A percentile compares a stretch with the other conserved stretches of the same genome.
These are phyloP conservation scores for Kockiozyma suomiensis DNA, from an alignment of 805 yeast genomes.

Conservation along the genomic window DNA sequence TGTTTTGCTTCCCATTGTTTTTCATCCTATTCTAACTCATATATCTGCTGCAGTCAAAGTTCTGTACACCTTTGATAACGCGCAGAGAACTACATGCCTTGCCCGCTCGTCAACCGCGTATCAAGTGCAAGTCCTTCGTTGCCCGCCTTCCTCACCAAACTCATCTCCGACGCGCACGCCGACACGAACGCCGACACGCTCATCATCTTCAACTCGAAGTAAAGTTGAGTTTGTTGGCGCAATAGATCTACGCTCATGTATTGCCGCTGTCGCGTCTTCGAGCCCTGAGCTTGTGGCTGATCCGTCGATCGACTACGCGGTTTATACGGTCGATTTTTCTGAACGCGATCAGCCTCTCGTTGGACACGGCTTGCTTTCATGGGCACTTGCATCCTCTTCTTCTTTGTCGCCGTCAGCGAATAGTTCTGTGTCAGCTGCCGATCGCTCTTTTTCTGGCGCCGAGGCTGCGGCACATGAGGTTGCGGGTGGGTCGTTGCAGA, in stretches of 20 bases:
- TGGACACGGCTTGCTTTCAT: constrained; percentile 47
- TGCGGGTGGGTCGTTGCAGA: constrained; percentile 7
- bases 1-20: neutral
- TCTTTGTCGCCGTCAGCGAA: neutral
- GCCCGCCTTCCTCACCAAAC: constrained; percentile 24
- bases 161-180: constrained; percentile 12
- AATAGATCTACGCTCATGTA: constrained; percentile 41
- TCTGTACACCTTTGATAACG: constrained; percentile 44
- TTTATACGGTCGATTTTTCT: constrained; percentile 46
- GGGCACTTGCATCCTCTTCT: constrained; percentile 26
- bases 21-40: neutral
- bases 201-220: neutral
- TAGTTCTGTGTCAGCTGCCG: neutral
- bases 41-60: constrained; percentile 39
- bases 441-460: neutral
- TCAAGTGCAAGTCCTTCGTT: constrained; percentile 35
- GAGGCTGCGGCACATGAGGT: constrained; percentile 10
- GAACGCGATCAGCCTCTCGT: constrained; percentile 46
- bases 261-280: constrained; percentile 41
- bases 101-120: constrained; percentile 39
- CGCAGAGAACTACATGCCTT: constrained; percentile 41
- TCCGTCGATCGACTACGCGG: constrained; percentile 44
- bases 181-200: constrained; percentile 4
- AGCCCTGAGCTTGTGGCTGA: constrained; percentile 45
- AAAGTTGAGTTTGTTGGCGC: constrained; percentile 38